Percentiles rank a stretch among this genome's conserved stretches.
Conservation (phyloP, 176 grass and related monocot genomes). For the Phyllostachys edulis region DNA sequence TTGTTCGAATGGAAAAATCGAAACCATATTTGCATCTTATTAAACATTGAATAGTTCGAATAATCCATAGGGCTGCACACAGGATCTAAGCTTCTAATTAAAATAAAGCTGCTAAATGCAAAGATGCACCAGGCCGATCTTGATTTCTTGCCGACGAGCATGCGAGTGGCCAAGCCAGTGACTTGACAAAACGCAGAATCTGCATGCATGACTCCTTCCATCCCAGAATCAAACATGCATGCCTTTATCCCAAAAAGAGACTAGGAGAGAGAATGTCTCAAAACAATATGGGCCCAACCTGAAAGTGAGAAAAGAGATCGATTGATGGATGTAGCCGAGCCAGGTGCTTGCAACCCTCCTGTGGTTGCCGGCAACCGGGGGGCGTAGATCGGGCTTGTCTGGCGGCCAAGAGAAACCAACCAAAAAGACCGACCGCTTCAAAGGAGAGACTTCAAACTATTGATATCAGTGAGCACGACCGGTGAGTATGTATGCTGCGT, state of each 20-base stretch:
- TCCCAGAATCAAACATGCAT: background rate
- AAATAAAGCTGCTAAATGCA: no score
- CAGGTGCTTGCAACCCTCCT: background rate
- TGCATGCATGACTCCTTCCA: background rate
- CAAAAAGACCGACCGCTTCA: constrained; percentile 27
- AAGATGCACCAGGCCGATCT: background rate
- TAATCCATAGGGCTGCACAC: no score
- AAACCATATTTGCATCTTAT: no score
- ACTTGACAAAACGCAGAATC: background rate
- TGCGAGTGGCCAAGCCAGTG: background rate
- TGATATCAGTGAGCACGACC: background rate
- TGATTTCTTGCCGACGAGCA: background rate
- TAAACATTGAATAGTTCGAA: no score
- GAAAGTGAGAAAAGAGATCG: background rate
- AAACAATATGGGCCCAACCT: no score
- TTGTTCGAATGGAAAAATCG: background rate
- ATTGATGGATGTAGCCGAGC: background rate
- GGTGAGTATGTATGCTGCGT: background rate
- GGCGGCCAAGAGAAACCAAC: background rate
- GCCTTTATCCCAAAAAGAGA: background rate
- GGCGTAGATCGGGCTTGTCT: constrained; percentile 39
- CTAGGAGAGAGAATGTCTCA: no score
- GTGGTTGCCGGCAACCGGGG: constrained; percentile 33
- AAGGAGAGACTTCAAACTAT: background rate
- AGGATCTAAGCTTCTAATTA: no score